Conservation (phyloP, 805 yeast species). For the Metschnikowia amazonensis region DNA sequence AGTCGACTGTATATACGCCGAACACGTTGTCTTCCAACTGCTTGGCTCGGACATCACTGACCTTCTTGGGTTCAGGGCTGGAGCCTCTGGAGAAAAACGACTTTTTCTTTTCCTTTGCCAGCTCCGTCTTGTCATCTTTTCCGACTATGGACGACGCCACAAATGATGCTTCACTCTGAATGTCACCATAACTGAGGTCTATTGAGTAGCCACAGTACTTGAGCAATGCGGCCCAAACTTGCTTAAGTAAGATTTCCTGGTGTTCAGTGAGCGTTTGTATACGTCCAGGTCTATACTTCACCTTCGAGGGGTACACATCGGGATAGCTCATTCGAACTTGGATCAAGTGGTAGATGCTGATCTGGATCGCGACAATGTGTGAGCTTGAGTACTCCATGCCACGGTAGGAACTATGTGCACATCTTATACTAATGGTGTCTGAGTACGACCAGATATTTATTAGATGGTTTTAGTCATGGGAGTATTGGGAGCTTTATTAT, state of each 20-base stretch:
- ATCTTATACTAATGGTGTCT: no score
- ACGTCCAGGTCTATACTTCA: slow-evolving; percentile 34
- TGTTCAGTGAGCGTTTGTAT: slow-evolving; percentile 31
- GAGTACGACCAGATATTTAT: no score
- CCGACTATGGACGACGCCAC: slow-evolving; percentile 25
- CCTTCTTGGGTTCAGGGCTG: slow-evolving; percentile 11
- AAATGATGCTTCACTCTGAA: slow-evolving; percentile 28
- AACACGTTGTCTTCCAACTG: slow-evolving; percentile 26
- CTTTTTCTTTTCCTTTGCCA: slow-evolving; percentile 30
- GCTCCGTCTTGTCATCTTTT: slow-evolving; percentile 15
- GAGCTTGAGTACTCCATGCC: not conserved
- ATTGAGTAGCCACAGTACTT: slow-evolving; percentile 45
- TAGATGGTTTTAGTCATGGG: no score
- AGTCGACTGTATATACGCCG: slow-evolving; percentile 24
- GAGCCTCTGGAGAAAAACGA: slow-evolving; percentile 23
- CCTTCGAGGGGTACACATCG: slow-evolving; percentile 19
- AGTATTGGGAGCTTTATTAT: no score
- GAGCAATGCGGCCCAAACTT: slow-evolving; percentile 19
- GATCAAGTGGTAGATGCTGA: not conserved
- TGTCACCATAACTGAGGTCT: slow-evolving; percentile 26
- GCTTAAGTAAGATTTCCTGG: slow-evolving; percentile 18
- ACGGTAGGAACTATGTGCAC: not conserved
- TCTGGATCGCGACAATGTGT: not conserved
- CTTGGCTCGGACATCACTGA: slow-evolving; percentile 26
- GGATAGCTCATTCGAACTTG: slow-evolving; percentile 7